Base-by-base conservation (phyloP, 1,139 yeast genomes). In the Arxiozyma heterogenica region DNA sequence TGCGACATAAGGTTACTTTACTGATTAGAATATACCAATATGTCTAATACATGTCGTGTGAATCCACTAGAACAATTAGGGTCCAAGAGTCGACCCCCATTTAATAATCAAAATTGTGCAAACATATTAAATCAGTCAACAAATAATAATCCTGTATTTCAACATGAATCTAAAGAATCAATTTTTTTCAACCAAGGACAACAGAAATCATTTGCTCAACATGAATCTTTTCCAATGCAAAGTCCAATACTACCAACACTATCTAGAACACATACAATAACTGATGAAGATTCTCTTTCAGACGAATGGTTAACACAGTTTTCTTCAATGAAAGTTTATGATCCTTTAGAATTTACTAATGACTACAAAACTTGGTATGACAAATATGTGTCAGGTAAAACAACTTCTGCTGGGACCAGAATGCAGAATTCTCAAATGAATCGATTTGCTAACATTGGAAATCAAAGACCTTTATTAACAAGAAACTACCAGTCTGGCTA, bases 321-420 rank as follows among this genome's bases (percentile, higher is more conserved):
- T 25, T 55, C 65, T 1, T 52, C 61, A 3, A 61, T 66, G 61
- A 55, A 58, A 45, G 55, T 66, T 17, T 56, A 58, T 20, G 70
- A 66, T 51, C 64, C 66, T n/a, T 21, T 61, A 51, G 68, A 64
- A 54, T 64, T 64, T 46, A 56, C 61, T 43, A 54, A 57, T 23
- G 65, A 64, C 30, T 66, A 66, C 54, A 63, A 64, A 54, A 57
- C 48, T 23, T 51, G 61, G 50, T 66, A 66, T 54, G 54, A 56
- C 9, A 52, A 52, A 5, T 66, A 64, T 51, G 64, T 45, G 7
- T 23, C 23, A 21, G 30, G 27, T 39, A 39, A 23, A 4, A 46
- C 34, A 4, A 47, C 6, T 7, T 15, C 12, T 27, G 15, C 47
- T 23, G 21, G 38, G 3, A 44, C 3, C 12, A n/a, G 8, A 34